Evolutionary conservation across 108 stramenopile species (phyloP).

Genomic region (Skeletonema menzelii): DNA sequence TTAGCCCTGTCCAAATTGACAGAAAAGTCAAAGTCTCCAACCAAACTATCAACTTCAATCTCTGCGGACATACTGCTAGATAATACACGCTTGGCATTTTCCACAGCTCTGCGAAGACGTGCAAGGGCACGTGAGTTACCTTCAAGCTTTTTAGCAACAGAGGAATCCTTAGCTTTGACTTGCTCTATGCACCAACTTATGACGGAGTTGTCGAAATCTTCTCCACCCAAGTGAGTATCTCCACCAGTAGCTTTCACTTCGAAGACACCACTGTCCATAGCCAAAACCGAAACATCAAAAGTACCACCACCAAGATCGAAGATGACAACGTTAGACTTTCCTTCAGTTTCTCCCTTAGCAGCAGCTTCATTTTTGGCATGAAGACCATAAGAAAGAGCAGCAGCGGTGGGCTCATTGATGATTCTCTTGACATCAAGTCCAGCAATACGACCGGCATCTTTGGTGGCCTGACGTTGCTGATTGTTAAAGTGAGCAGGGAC

Average conservation of each 20-base stretch:
- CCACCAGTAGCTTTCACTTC: slow-evolving; percentile 91
- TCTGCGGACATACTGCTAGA: slow-evolving; percentile 55
- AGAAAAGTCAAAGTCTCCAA: slow-evolving; percentile 52
- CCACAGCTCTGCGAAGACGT: slow-evolving; percentile 70
- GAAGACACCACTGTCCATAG: slow-evolving; percentile 72
- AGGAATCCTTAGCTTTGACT: slow-evolving; percentile 61
- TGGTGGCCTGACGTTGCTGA: slow-evolving; percentile 88
- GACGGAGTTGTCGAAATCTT: slow-evolving; percentile 91
- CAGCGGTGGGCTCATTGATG: slow-evolving; percentile 83
- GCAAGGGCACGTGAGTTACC: slow-evolving; percentile 60
- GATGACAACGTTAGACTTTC: slow-evolving; percentile 71
- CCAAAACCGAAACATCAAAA: slow-evolving; percentile 67
- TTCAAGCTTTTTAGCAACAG: slow-evolving; percentile 39
- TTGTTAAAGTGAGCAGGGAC: slow-evolving; percentile 92
- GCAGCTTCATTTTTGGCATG: slow-evolving; percentile 44
- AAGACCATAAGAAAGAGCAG: slow-evolving; percentile 71
- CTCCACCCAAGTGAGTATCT: slow-evolving; percentile 92
- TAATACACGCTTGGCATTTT: slow-evolving; percentile 77
- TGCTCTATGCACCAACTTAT: slow-evolving; percentile 84
- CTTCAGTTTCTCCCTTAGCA: slow-evolving; percentile 8
- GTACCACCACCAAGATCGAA: slow-evolving; percentile 86
- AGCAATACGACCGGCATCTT: slow-evolving; percentile 74
- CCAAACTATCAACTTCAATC: slow-evolving; percentile 62
- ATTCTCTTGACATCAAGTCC: slow-evolving; percentile 65
- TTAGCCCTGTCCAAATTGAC: slow-evolving; percentile 41